Conservation (phyloP, 1,284 basidiomycete genomes). For the Ganoderma leucocontextum region DNA sequence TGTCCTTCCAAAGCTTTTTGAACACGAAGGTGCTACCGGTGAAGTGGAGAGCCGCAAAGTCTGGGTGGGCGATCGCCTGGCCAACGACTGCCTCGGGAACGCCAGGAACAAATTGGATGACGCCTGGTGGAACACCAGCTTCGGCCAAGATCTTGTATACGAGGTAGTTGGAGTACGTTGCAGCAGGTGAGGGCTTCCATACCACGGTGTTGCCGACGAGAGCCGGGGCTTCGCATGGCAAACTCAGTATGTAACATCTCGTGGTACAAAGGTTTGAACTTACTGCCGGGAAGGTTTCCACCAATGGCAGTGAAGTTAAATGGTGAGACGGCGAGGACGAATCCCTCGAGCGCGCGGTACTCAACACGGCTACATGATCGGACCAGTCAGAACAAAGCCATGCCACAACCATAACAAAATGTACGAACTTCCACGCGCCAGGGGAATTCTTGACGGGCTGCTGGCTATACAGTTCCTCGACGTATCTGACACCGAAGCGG, state of each 20-base stretch:
- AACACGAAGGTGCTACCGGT: constrained; percentile 97
- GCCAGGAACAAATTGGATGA: constrained; percentile 97
- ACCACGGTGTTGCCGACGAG: constrained; percentile 95
- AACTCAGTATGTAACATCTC: neutral
- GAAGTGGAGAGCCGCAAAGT: constrained; percentile 94
- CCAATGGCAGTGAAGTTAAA: constrained; percentile 99
- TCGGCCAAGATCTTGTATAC: constrained; percentile 92
- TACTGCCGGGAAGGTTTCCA: constrained; percentile 86
- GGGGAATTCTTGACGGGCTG: constrained; percentile 90
- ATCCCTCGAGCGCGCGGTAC: constrained; percentile 96
- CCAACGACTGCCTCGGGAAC: constrained; percentile 84
- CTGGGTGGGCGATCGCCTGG: constrained; percentile 81
- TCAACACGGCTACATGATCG: constrained; percentile 79
- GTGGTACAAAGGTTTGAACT: constrained; percentile 35
- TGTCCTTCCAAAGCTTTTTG: constrained; percentile 96
- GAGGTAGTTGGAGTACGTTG: constrained; percentile 96
- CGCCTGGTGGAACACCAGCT: constrained; percentile 93
- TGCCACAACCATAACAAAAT: neutral
- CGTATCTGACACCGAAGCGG: constrained; percentile 96
- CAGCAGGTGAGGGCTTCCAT: constrained; percentile 98
- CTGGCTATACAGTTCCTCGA: constrained; percentile 92
- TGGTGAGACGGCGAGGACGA: constrained; percentile 96
- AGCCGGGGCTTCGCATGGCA: constrained; percentile 72
- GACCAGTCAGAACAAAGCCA: neutral
- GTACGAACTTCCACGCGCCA: constrained; percentile 92